Conservation (phyloP, 2,329 filamentous ascomycete genomes). For the Cercospora citrullina region DNA sequence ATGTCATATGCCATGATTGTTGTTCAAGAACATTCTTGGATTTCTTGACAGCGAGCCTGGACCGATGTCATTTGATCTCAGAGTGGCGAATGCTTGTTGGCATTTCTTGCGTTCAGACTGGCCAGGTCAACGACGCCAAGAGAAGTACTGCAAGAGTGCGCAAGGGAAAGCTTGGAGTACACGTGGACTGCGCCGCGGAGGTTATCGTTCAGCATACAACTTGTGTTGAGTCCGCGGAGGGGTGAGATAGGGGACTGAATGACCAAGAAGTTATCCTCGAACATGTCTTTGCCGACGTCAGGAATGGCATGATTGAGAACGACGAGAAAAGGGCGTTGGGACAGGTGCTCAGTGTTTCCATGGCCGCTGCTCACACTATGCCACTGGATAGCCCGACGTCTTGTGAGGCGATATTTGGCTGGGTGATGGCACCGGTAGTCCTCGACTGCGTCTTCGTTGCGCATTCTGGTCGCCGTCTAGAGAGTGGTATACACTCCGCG, state of each 20-base stretch:
- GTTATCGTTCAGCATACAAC: background rate
- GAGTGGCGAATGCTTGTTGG: conserved; percentile 1
- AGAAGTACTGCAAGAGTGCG: background rate
- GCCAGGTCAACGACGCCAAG: background rate
- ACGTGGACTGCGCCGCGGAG: background rate
- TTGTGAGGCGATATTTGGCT: background rate
- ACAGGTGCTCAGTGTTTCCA: background rate
- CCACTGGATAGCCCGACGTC: background rate
- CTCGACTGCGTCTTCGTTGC: background rate
- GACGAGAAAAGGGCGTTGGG: background rate
- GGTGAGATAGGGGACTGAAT: background rate
- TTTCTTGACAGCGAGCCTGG: conserved; percentile 4
- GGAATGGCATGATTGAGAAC: background rate
- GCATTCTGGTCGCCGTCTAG: background rate
- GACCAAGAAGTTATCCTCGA: background rate
- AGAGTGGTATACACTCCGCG: background rate
- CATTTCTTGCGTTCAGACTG: background rate
- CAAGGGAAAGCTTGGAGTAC: background rate
- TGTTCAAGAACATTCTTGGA: background rate
- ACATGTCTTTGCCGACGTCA: background rate
- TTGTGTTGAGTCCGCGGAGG: background rate
- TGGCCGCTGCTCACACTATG: background rate
- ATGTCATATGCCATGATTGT: background rate
- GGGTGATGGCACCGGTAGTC: background rate
- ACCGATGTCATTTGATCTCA: conserved; percentile 3